Conservation (phyloP, 345 rosid species). For the Moricandia arvensis region DNA sequence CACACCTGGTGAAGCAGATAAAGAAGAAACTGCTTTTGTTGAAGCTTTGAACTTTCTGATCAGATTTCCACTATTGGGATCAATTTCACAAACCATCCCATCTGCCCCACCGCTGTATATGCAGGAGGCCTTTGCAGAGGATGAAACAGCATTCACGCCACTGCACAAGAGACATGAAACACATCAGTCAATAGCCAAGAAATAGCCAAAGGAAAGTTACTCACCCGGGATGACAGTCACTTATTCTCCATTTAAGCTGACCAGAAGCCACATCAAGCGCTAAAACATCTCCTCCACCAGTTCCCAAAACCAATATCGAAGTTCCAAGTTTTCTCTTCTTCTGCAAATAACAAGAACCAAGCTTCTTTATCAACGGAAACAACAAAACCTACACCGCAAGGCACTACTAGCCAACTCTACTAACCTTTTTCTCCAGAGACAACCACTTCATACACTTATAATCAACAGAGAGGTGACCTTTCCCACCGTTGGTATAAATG, state of each 20-base stretch:
- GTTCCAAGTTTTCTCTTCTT: conserved; percentile 69
- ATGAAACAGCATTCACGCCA: conserved; percentile 84
- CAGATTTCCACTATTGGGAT: conserved; percentile 68
- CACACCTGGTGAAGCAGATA: conserved; percentile 77
- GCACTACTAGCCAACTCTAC: not conserved
- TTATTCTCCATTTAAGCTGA: conserved; percentile 78
- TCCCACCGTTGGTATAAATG: conserved; percentile 42
- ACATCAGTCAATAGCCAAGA: not conserved
- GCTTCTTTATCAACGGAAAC: not conserved
- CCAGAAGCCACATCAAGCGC: conserved; percentile 96
- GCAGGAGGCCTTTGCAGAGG: conserved; percentile 53
- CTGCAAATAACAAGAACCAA: conserved; percentile 42
- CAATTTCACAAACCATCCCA: conserved; percentile 89
- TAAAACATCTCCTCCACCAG: conserved; percentile 86
- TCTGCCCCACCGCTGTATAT: conserved; percentile 82
- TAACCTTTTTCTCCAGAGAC: conserved; percentile 60
- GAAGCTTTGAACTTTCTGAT: conserved; percentile 71
- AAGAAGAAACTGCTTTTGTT: conserved; percentile 68
- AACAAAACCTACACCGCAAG: not conserved
- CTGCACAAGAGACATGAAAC: conserved; percentile 48
- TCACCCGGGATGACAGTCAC: conserved; percentile 96
- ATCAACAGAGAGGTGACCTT: conserved; percentile 69
- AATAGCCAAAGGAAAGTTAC: conserved; percentile 28
- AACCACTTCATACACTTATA: conserved; percentile 85
- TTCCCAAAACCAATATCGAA: conserved; percentile 71